A percentile compares a stretch with the other conserved stretches of the same genome.
Conservation (phyloP, 352 stramenopile genomes). For the Elongisporangium senticosum region DNA sequence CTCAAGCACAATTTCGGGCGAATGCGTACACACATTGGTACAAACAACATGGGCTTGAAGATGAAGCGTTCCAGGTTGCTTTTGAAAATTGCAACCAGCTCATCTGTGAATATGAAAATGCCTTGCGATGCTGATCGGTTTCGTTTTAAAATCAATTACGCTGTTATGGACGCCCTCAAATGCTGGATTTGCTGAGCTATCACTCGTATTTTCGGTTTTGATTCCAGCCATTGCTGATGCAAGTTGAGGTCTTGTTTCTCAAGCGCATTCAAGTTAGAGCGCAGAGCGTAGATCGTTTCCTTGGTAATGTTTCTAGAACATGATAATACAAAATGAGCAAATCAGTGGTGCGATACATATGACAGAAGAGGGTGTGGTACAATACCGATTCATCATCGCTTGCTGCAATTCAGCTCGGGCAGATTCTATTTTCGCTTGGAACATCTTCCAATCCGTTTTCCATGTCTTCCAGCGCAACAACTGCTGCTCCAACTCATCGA, state of each 20-base stretch:
- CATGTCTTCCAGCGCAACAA: constrained; percentile 14
- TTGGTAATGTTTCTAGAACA: background rate
- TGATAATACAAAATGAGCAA: background rate
- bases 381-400: background rate
- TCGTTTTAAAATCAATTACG: background rate
- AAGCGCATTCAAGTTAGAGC: background rate
- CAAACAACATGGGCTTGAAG: constrained; percentile 49
- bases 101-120: constrained; percentile 32
- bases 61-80: constrained; percentile 34
- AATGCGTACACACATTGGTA: constrained; percentile 60
- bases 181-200: constrained; percentile 18
- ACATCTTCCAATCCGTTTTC: constrained; percentile 25
- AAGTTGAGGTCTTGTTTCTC: background rate
- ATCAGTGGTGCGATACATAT: background rate
- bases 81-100: constrained; percentile 37
- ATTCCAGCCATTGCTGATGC: constrained; percentile 16
- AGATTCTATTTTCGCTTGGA: constrained; percentile 10
- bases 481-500: constrained; percentile 24
- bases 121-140: constrained; percentile 21
- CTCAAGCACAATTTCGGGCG: constrained; percentile 34
- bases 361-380: background rate
- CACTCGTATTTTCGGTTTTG: constrained; percentile 16
- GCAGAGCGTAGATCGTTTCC: background rate
- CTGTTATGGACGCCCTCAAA: constrained; percentile 6
- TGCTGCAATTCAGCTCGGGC: background rate